These are phyloP conservation scores for Colletotrichum liaoningense DNA, from an alignment of 2,329 filamentous ascomycete genomes.

Conservation along the genomic window DNA sequence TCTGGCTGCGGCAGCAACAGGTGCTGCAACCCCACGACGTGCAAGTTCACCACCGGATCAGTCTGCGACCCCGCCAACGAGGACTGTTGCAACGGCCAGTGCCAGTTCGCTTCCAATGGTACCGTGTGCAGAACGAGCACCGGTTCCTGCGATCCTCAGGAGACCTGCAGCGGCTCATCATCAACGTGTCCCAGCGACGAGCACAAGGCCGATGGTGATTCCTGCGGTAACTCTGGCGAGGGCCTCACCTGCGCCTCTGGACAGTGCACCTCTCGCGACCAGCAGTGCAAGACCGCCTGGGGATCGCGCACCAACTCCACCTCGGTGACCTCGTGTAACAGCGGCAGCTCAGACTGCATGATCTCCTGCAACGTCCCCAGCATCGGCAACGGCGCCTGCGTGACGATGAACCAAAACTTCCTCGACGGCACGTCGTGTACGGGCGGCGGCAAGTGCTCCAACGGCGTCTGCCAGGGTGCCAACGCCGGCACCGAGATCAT, in stretches of 20 bases:
- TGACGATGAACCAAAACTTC: conserved; percentile 88
- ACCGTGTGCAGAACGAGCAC: conserved; percentile 85
- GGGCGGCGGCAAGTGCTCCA: conserved; percentile 81
- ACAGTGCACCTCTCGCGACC: conserved; percentile 91
- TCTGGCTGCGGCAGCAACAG: conserved; percentile 77
- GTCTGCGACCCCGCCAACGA: conserved; percentile 87
- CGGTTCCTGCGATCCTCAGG: conserved; percentile 85
- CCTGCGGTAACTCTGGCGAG: conserved; percentile 73
- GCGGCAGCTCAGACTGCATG: conserved; percentile 70
- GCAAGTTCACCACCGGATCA: conserved; percentile 81
- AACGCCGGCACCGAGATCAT: conserved; percentile 77
- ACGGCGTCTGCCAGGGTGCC: conserved; percentile 81
- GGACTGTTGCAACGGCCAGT: conserved; percentile 78
- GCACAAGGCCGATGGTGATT: conserved; percentile 75
- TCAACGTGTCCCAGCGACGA: conserved; percentile 81
- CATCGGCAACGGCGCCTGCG: conserved; percentile 75
- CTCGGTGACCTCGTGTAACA: conserved; percentile 83
- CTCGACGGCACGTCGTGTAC: conserved; percentile 90
- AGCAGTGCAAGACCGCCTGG: conserved; percentile 89
- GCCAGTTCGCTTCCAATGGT: conserved; percentile 73
- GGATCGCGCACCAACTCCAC: conserved; percentile 79
- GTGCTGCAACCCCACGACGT: conserved; percentile 89
- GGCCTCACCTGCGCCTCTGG: conserved; percentile 86
- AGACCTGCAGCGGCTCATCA: conserved; percentile 80
- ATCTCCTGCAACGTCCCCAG: conserved; percentile 80